Conservation (phyloP, 2,329 filamentous ascomycete species). For the Penicillium sp. region DNA sequence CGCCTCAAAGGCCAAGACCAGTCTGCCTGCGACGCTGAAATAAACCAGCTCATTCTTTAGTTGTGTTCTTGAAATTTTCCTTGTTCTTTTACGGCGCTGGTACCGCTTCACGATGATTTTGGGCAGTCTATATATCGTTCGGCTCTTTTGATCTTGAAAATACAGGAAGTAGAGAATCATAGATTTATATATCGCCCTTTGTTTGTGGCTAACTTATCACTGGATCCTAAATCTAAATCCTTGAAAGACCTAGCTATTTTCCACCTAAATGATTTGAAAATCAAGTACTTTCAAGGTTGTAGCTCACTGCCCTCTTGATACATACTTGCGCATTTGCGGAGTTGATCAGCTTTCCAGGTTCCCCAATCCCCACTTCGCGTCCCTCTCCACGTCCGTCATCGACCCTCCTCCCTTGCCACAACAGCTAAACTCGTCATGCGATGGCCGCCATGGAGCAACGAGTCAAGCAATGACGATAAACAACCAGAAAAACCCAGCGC, state of each 20-base stretch:
- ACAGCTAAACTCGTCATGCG: constrained; percentile 32
- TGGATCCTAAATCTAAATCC: no score
- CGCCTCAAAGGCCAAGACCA: constrained; percentile 55
- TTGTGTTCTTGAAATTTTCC: constrained; percentile 7
- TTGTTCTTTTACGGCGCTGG: constrained; percentile 14
- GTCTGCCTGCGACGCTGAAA: constrained; percentile 45
- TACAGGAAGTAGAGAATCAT: no score
- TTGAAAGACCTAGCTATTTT: no score
- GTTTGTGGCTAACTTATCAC: no score
- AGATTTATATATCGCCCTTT: no score
- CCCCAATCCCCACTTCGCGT: no score
- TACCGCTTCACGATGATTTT: constrained; percentile 9
- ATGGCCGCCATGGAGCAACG: constrained; percentile 47
- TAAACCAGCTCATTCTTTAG: constrained; percentile 25
- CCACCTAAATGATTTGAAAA: no score
- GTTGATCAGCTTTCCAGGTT: no score
- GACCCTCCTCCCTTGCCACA: not conserved
- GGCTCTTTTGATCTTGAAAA: not conserved
- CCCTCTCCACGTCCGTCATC: not conserved
- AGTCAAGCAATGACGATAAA: constrained; percentile 25
- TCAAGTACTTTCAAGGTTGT: no score
- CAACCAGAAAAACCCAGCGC: constrained; percentile 11
- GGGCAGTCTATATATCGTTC: constrained; percentile 11
- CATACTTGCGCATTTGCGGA: no score
- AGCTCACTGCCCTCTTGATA: no score